A percentile compares a stretch with the other conserved stretches of the same genome.
Evolutionary conservation across 768 basidiomycete genomes (phyloP).

Genomic region (Paxillus involutus): DNA sequence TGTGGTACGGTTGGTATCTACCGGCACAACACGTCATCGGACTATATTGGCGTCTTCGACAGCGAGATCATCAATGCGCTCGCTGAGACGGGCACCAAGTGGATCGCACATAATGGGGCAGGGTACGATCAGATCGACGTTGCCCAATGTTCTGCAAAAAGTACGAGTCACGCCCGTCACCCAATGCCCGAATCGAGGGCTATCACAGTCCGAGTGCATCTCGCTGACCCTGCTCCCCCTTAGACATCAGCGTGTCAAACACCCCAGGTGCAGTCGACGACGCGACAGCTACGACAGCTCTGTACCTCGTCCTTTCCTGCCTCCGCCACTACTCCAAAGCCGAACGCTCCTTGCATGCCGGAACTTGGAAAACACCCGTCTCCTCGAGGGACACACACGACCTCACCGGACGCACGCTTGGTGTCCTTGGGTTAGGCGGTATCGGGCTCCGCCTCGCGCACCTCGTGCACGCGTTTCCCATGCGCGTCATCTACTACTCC

Average conservation of each 20-base stretch:
- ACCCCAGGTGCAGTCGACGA: constrained; percentile 91
- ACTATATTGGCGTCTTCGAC: constrained; percentile 75
- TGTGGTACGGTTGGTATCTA: constrained; percentile 73
- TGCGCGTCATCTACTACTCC: constrained; percentile 85
- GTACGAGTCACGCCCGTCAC: constrained; percentile 33
- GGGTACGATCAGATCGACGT: constrained; percentile 92
- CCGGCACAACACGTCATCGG: constrained; percentile 67
- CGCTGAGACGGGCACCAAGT: constrained; percentile 53
- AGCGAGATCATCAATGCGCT: constrained; percentile 71
- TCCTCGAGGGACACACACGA: constrained; percentile 55
- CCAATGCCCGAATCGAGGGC: not conserved
- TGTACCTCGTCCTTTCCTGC: constrained; percentile 79
- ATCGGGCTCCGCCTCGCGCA: constrained; percentile 73
- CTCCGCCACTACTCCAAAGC: constrained; percentile 69
- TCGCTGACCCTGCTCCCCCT: not conserved
- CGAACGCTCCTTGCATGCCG: constrained; percentile 51
- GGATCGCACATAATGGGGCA: constrained; percentile 92
- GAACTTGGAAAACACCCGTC: constrained; percentile 61
- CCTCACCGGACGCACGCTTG: constrained; percentile 65
- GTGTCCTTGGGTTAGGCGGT: constrained; percentile 75
- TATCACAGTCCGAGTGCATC: not conserved
- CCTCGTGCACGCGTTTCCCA: constrained; percentile 77
- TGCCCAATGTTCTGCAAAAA: constrained; percentile 64
- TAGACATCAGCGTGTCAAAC: constrained; percentile 72
- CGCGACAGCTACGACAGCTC: constrained; percentile 85